Conservation (phyloP, 2,329 filamentous ascomycete genomes). For the Aspergillus uvarum region DNA sequence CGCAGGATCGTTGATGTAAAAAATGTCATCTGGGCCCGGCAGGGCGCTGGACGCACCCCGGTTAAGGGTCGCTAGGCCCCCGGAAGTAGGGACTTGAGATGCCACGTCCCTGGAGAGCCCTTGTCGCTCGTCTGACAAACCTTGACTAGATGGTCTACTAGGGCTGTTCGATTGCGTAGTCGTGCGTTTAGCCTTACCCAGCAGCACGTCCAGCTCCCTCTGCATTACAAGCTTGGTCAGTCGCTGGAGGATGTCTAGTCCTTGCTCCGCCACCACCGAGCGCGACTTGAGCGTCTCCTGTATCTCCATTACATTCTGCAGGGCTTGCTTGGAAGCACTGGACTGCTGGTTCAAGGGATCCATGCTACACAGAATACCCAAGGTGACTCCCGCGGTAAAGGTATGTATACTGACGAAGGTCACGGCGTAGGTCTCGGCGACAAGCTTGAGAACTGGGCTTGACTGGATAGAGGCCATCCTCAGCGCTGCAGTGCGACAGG, state of each 20-base stretch:
- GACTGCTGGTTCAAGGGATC: constrained; percentile 20
- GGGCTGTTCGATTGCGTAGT: background rate
- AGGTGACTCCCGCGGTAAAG: constrained; percentile 25
- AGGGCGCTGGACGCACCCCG: background rate
- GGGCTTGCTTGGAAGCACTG: constrained; percentile 18
- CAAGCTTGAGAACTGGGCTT: constrained; percentile 15
- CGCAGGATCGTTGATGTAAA: constrained; percentile 17
- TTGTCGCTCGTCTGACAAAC: background rate
- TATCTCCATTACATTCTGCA: constrained; percentile 22
- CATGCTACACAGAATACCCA: constrained; percentile 25
- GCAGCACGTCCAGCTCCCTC: constrained; percentile 23
- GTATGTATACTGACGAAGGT: constrained; percentile 28
- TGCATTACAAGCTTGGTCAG: constrained; percentile 22
- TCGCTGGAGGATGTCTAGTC: constrained; percentile 21
- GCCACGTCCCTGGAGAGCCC: background rate
- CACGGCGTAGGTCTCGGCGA: constrained; percentile 25
- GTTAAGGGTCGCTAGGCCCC: background rate
- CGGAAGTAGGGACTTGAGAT: background rate
- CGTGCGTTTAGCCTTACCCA: constrained; percentile 8
- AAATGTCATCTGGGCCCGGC: background rate
- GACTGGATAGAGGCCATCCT: constrained; percentile 15
- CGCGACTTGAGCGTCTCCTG: constrained; percentile 19
- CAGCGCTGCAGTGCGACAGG: constrained; percentile 24
- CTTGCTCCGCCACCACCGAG: constrained; percentile 21
- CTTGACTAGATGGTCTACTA: background rate